phyloP scores from a whole-genome alignment of 768 basidiomycete genomes.

The Arthromyces matolae region DNA sequence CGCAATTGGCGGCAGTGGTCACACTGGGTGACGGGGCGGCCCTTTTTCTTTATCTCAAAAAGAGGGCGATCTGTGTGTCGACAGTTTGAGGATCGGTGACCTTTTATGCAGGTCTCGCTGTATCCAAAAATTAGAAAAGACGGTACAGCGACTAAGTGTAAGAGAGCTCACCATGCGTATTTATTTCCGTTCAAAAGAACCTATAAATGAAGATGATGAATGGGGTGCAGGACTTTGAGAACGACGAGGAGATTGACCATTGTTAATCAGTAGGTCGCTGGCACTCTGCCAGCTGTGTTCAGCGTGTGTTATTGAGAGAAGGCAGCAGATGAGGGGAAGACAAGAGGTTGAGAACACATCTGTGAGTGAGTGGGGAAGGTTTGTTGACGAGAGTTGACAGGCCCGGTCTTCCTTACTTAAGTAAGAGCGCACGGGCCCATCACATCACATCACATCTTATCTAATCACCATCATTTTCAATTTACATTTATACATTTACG shows the following conservation, averaged over 20 bases:
- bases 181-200: constrained; percentile 73
- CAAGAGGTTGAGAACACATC: constrained; percentile 46
- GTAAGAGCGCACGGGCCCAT: constrained; percentile 40
- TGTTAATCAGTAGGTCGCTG: constrained; percentile 6
- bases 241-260: constrained; percentile 12
- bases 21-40: constrained; percentile 89
- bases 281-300: constrained; percentile 52
- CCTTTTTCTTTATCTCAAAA: constrained; percentile 92
- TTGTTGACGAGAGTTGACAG: constrained; percentile 56
- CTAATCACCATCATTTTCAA: constrained; percentile 7
- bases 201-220: constrained; percentile 47
- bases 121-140: constrained; percentile 4
- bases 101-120: constrained; percentile 93
- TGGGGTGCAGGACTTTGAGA: constrained; percentile 25
- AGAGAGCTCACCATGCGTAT: constrained; percentile 69
- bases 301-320: constrained; percentile 48
- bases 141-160: too few relatives aligned
- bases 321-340: constrained; percentile 24
- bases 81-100: constrained; percentile 87
- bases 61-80: constrained; percentile 85
- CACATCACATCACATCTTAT: constrained; percentile 16
- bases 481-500: too few relatives aligned
- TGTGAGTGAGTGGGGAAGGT: constrained; percentile 30
- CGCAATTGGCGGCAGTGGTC: constrained; percentile 81
- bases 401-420: constrained; percentile 33